These are phyloP conservation scores for Schizochytrium sp. DNA, from an alignment of 108 stramenopile genomes.

Conservation along the genomic window DNA sequence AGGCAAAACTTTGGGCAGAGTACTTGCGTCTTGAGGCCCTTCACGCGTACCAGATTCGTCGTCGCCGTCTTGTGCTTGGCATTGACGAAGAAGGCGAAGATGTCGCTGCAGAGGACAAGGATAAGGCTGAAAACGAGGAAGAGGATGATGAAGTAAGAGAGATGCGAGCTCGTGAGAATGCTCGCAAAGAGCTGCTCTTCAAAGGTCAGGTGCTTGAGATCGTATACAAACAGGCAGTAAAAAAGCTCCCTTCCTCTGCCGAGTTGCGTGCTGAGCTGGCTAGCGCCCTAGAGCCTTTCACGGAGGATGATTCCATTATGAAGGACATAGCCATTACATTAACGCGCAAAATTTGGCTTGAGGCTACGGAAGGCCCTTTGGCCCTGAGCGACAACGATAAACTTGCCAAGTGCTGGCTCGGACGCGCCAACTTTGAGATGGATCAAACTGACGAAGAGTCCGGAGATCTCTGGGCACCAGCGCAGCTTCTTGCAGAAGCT, in stretches of 20 bases:
- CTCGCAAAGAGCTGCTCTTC: constrained; percentile 15
- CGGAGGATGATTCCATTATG: background rate
- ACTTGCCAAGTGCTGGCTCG: constrained; percentile 14
- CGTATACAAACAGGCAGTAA: constrained; percentile 52
- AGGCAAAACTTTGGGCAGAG: constrained; percentile 29
- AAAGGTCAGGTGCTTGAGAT: constrained; percentile 24
- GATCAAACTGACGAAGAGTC: background rate
- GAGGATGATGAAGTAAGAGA: background rate
- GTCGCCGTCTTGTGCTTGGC: constrained; percentile 5
- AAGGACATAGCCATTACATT: background rate
- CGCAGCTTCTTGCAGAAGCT: background rate
- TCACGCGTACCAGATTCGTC: constrained; percentile 37
- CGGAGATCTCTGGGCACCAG: background rate
- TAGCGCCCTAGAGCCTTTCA: background rate
- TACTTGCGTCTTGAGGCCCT: constrained; percentile 50
- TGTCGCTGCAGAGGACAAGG: background rate
- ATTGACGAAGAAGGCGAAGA: constrained; percentile 30
- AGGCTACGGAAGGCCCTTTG: background rate
- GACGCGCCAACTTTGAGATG: constrained; percentile 34
- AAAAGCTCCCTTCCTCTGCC: background rate
- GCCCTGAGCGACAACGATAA: background rate
- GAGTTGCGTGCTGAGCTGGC: background rate
- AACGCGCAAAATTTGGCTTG: background rate
- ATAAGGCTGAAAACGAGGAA: background rate
- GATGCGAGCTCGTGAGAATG: background rate